Percentiles rank a stretch among this genome's conserved stretches.
phyloP scores from a whole-genome alignment of 768 basidiomycete genomes.

The Boletus fagicola region DNA sequence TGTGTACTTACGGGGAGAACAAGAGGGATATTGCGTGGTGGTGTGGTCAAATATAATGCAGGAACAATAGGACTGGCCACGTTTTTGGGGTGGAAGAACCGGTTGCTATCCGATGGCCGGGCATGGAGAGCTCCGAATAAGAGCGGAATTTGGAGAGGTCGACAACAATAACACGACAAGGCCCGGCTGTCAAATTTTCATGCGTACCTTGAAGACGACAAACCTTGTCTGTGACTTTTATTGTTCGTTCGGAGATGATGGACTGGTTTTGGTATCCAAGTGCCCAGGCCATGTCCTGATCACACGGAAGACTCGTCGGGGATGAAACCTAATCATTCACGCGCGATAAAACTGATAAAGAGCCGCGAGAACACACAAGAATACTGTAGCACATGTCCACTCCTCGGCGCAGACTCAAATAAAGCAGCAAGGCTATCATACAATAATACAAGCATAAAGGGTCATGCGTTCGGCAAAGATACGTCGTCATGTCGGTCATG shows the following conservation, averaged over 20 bases:
- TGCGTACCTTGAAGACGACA: constrained; percentile 31
- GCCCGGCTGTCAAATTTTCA: constrained; percentile 15
- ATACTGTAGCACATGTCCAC: constrained; percentile 9
- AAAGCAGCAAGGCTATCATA: constrained; percentile 20
- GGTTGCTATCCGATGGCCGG: background rate
- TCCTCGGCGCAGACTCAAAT: background rate
- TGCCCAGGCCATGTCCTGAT: background rate
- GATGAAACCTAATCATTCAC: constrained; percentile 21
- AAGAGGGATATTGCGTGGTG: background rate
- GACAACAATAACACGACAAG: constrained; percentile 21
- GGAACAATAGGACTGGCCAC: constrained; percentile 29
- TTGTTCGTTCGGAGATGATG: constrained; percentile 26
- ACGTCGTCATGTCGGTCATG: constrained; percentile 15
- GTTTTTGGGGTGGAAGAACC: constrained; percentile 15
- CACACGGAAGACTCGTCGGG: constrained; percentile 7
- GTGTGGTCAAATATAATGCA: constrained; percentile 13
- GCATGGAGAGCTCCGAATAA: background rate
- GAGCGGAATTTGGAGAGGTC: background rate
- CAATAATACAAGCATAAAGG: constrained; percentile 21
- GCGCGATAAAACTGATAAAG: constrained; percentile 17
- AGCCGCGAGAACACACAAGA: constrained; percentile 6
- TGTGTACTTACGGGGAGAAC: constrained; percentile 16
- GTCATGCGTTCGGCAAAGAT: constrained; percentile 15
- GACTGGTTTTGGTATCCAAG: constrained; percentile 10
- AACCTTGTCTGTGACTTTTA: constrained; percentile 29